Evolutionary conservation across 1,284 basidiomycete species (phyloP), one percentile per base, ranked within the genome.

Genomic region (Sanghuangporus baumii): DNA sequence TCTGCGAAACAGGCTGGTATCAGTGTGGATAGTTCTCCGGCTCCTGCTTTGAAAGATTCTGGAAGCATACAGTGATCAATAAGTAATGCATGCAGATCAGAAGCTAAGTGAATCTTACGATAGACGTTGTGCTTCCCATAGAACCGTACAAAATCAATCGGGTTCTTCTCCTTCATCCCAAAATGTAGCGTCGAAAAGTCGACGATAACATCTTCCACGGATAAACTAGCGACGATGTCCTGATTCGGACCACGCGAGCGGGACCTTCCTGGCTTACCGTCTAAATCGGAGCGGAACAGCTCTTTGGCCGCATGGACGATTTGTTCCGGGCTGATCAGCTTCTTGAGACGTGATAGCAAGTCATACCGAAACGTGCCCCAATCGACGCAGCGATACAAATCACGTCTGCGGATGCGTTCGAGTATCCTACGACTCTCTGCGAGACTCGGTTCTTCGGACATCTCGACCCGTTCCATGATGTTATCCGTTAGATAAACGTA

Each of bases 331-430:
- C 88, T 91, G 54, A 89, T 76, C 16, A 73, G 63, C 1, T 74
- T 63, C 41, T 74, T 48, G 67, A 83, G 81, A 11, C 75, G 62
- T 0, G 72, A 65, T 7, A 73, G 72, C 58, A 78, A 70, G 1
- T 76, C 74, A 77, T 81, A 86, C 2, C 79, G 75, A 63, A 91
- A 78, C 31, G 83, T 78, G 64, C 85, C 86, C 71, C 78, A 84
- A 69, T 92, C 90, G 20, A 92, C 88, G 36, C 77, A 72, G 65
- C 77, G 81, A 73, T 92, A 93, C 0, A 92, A 74, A 63, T 89
- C 79, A 7, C 91, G 86, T 3, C 66, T 73, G 41, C 76, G 76
- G 52, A 93, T 80, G 4, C 87, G 81, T 5, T 79, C 73, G 40
- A 92, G 76, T 57, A 93, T 86, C 1, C 73, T 75, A 0, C 82